Conservation (phyloP, 108 stramenopile genomes). For the Parmales sp. region DNA sequence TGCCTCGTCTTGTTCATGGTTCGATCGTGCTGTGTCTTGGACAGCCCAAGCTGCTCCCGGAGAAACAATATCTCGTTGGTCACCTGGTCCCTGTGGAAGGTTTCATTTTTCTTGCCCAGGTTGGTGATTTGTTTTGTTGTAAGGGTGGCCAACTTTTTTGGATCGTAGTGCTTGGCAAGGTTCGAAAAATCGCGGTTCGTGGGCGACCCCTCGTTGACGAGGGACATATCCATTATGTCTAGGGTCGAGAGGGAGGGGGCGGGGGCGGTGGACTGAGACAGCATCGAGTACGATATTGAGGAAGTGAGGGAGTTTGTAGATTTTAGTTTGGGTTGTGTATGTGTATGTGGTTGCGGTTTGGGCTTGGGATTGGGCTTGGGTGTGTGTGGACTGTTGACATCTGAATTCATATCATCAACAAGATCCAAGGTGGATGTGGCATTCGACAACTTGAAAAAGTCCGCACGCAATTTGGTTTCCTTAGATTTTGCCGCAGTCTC, state of each 20-base stretch:
- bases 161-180: no score
- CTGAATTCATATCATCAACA: background rate
- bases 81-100: background rate
- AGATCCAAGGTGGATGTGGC: background rate
- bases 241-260: background rate
- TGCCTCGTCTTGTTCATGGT: background rate
- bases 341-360: no score
- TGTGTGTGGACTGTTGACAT: background rate
- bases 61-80: background rate
- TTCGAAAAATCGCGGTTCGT: no score
- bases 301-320: no score
- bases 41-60: background rate
- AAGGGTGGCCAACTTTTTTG: background rate
- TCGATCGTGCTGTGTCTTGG: no score
- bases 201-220: no score
- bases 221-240: no score
- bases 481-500: background rate
- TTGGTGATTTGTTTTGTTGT: background rate
- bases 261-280: background rate
- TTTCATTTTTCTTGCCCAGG: background rate
- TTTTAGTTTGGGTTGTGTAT: no score
- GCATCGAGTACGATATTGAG: background rate
- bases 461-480: background rate
- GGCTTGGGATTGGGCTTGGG: no score
- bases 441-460: background rate